Percentiles rank a stretch among this genome's conserved stretches.
phyloP scores from a whole-genome alignment of 257 asterid genomes.

The Lantana camara region DNA sequence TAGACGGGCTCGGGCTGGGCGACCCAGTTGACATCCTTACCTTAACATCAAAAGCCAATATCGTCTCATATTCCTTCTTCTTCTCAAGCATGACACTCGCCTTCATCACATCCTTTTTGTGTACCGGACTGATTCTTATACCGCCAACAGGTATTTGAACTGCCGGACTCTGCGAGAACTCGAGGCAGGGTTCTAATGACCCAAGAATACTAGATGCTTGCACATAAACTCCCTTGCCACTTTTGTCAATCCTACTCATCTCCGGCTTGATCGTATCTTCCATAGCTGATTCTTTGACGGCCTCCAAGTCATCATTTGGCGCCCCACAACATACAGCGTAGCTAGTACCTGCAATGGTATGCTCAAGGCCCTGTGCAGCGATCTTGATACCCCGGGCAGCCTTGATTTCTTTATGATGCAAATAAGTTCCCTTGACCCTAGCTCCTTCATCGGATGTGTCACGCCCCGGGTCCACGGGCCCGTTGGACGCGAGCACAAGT shows the following conservation, averaged over 20 bases:
- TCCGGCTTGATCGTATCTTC: conserved; percentile 91
- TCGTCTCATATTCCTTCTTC: no score
- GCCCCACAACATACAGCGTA: conserved; percentile 87
- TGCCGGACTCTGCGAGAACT: conserved; percentile 84
- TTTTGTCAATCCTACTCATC: no score
- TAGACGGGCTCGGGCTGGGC: no score
- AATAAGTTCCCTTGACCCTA: no score
- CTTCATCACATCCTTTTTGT: no score
- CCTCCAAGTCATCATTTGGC: conserved; percentile 81
- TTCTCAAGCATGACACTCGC: no score
- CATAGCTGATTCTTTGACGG: conserved; percentile 80
- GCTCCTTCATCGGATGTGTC: no score
- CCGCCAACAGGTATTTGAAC: conserved; percentile 96
- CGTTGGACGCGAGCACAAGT: no score
- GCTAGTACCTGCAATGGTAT: conserved; percentile 96
- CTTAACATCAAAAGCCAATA: conserved; percentile 92
- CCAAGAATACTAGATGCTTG: conserved; percentile 99
- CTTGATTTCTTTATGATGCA: no score
- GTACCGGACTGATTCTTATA: no score
- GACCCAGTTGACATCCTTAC: conserved; percentile 91
- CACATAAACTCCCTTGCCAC: conserved; percentile 94
- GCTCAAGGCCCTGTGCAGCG: conserved; percentile 97
- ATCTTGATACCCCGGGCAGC: conserved; percentile 98
- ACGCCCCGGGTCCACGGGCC: no score
- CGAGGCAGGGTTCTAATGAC: conserved; percentile 89